Evolutionary conservation across 495 filamentous ascomycete species (phyloP), one percentile per base, ranked within the genome.

Genomic region (Penicillium maclennaniae): DNA sequence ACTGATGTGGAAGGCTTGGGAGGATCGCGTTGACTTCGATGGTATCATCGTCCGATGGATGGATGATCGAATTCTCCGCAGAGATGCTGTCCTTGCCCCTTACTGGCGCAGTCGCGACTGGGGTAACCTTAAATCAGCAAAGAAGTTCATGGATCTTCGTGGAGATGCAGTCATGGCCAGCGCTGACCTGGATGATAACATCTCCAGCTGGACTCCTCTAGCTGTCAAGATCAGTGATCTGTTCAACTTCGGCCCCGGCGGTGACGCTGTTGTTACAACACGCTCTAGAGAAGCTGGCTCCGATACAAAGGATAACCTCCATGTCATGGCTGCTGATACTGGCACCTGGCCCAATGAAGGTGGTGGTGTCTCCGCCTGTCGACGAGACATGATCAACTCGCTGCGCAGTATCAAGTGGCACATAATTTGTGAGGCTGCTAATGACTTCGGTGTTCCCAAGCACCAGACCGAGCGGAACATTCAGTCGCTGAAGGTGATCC

Each of bases 281-380:
- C 58, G 70, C 14, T 75, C 73, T 0, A 74, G 72, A 50, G 70
- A 75, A 49, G 63, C 72, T 46, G 64, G 69, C 36, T 63, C 64
- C 2, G 83, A 85, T 58, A 82, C 71, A 8, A 74, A 80, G 16
- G 70, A 78, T 34, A 74, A 67, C 6, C 72, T 87, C 14, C 83
- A 84, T 53, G 81, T 87, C 47, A 73, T 87, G 56, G 82, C 83
- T 41, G 76, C 80, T 12, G 83, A 87, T 60, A 84, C 72, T 34
- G 81, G 81, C 14, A 85, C 82, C 27, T 87, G 83, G 83, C 83
- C 83, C 0, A 84, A 85, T 46, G 80, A 84, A 58, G 81, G 80
- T 47, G 83, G 83, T 51, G 83, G 83, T 60, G 83, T 87, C 16
- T 85, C 83, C 40, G 82, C 81, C 25, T 87, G 83, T 68, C 79